A percentile compares a stretch with the other conserved stretches of the same genome.
Conservation (phyloP, 768 basidiomycete genomes). For the Termitomyces sp. region DNA sequence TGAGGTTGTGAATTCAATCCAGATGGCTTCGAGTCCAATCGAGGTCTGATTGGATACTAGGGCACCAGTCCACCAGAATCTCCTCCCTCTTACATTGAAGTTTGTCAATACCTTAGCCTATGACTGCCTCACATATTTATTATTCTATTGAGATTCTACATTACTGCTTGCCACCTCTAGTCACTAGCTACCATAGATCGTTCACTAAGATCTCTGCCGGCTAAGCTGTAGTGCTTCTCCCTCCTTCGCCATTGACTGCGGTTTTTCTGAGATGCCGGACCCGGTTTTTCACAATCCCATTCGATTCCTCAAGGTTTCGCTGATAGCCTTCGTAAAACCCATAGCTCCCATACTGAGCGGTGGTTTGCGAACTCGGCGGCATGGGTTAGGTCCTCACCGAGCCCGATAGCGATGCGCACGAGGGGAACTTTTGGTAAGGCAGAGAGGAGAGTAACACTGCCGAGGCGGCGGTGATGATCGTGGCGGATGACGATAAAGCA, state of each 20-base stretch:
- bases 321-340: no score
- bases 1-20: no score
- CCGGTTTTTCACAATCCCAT: neutral
- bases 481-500: neutral
- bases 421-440: neutral
- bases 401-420: neutral
- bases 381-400: neutral
- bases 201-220: neutral
- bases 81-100: no score
- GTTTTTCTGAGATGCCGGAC: neutral
- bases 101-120: no score
- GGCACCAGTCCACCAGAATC: no score
- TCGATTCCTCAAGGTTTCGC: neutral
- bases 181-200: no score
- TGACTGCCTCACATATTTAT: no score
- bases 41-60: no score
- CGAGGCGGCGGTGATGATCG: neutral
- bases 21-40: no score
- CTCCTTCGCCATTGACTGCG: neutral
- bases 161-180: no score
- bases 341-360: neutral
- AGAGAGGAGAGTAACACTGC: neutral
- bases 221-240: neutral
- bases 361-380: neutral
- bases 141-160: no score